These are phyloP conservation scores for Leccinum imitatum DNA, from an alignment of 768 basidiomycete genomes.

Conservation along the genomic window DNA sequence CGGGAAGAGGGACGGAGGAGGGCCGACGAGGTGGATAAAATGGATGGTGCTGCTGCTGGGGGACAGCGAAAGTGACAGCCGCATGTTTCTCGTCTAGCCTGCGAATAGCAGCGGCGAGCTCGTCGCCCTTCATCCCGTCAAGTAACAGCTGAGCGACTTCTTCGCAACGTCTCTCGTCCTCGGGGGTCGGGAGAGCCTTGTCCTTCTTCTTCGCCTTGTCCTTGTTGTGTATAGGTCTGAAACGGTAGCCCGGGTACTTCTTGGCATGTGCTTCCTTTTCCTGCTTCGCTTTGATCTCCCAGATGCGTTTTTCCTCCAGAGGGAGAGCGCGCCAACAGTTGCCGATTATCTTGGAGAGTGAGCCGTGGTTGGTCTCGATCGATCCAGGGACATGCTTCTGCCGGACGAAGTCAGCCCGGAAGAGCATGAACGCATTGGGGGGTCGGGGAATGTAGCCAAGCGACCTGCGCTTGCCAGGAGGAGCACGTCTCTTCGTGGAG, in stretches of 20 bases:
- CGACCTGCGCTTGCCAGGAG: slow-evolving; percentile 63
- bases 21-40: slow-evolving; percentile 50
- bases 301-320: slow-evolving; percentile 65
- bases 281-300: slow-evolving; percentile 71
- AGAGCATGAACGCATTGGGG: slow-evolving; percentile 38
- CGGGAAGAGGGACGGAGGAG: slow-evolving; percentile 63
- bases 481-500: slow-evolving; percentile 46
- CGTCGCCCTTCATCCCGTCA: slow-evolving; percentile 68
- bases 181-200: slow-evolving; percentile 15
- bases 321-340: slow-evolving; percentile 69
- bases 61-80: not conserved
- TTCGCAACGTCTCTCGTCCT: slow-evolving; percentile 39
- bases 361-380: slow-evolving; percentile 50
- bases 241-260: slow-evolving; percentile 64
- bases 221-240: slow-evolving; percentile 46
- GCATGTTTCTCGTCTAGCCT: slow-evolving; percentile 40
- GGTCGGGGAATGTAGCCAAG: slow-evolving; percentile 39
- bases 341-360: slow-evolving; percentile 50
- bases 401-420: slow-evolving; percentile 37
- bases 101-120: slow-evolving; percentile 62
- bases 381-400: slow-evolving; percentile 51
- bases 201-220: slow-evolving; percentile 44
- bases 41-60: slow-evolving; percentile 5
- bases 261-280: slow-evolving; percentile 73
- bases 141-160: slow-evolving; percentile 63